Percentiles rank a stretch among this genome's conserved stretches.
phyloP scores from a whole-genome alignment of 23 red algal genomes.

The Gracilaria gracilis region DNA sequence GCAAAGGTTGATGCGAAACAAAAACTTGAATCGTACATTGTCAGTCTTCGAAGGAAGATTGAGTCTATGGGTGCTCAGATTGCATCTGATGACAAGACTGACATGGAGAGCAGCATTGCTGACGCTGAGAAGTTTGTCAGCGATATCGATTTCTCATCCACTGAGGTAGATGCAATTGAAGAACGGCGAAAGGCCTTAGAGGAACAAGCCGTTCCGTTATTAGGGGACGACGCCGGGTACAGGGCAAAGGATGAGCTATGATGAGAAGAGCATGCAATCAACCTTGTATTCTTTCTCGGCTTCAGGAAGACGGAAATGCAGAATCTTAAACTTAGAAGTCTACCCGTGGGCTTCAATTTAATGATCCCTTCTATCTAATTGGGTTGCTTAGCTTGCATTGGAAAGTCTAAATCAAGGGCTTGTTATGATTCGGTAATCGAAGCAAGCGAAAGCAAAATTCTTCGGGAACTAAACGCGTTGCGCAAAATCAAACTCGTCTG shows the following conservation, averaged over 20 bases:
- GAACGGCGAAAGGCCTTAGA: slow-evolving; percentile 68
- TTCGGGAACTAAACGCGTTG: background rate
- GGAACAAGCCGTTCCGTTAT: slow-evolving; percentile 56
- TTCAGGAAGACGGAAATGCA: background rate
- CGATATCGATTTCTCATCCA: slow-evolving; percentile 71
- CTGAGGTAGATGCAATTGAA: slow-evolving; percentile 66
- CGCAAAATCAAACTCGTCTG: background rate
- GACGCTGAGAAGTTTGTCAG: slow-evolving; percentile 65
- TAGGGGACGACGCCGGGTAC: slow-evolving; percentile 52
- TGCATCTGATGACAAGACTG: slow-evolving; percentile 67
- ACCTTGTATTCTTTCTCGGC: background rate
- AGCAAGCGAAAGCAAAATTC: background rate
- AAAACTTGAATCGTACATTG: slow-evolving; percentile 88
- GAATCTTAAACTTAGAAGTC: background rate
- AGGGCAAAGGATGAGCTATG: slow-evolving; percentile 63
- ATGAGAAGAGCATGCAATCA: background rate
- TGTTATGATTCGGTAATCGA: background rate
- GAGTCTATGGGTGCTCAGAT: slow-evolving; percentile 60
- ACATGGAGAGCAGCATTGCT: slow-evolving; percentile 61
- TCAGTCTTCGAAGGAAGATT: slow-evolving; percentile 70
- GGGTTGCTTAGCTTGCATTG: slow-evolving; percentile 40
- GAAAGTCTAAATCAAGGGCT: background rate
- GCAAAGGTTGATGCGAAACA: slow-evolving; percentile 89
- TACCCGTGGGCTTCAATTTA: background rate
- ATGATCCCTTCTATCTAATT: slow-evolving; percentile 1